These are phyloP conservation scores for Avena sativa DNA, from an alignment of 176 grass and related monocot genomes.

Conservation along the genomic window DNA sequence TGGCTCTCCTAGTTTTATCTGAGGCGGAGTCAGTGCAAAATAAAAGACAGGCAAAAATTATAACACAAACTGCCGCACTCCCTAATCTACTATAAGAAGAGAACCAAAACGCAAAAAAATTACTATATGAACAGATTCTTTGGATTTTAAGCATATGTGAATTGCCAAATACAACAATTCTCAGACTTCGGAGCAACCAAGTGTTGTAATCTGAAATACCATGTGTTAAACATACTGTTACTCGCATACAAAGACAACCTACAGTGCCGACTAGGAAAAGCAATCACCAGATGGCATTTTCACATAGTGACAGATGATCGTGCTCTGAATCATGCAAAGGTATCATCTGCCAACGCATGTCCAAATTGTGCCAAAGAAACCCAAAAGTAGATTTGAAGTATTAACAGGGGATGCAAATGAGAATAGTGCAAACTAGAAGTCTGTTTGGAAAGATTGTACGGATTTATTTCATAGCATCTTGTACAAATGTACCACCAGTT, in stretches of 20 bases:
- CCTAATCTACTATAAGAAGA: constrained; percentile 13
- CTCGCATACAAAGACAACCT: constrained; percentile 21
- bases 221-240: not conserved
- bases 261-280: not conserved
- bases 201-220: not conserved
- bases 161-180: constrained; percentile 7
- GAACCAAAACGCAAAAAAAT: constrained; percentile 2
- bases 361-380: not conserved
- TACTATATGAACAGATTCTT: constrained; percentile 21
- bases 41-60: constrained; percentile 20
- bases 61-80: constrained; percentile 21
- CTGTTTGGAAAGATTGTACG: constrained; percentile 5
- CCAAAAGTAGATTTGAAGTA: constrained; percentile 1
- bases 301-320: constrained; percentile 7
- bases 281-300: constrained; percentile 5
- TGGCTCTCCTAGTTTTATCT: constrained; percentile 95
- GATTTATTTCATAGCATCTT: not conserved
- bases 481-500: constrained; percentile 11
- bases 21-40: constrained; percentile 42
- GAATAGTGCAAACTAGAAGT: not conserved
- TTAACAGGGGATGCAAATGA: constrained; percentile 20
- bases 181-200: not conserved
- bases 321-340: constrained; percentile 9
- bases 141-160: constrained; percentile 12
- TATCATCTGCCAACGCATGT: not conserved